Percentiles rank a stretch among this genome's conserved stretches.
These are phyloP conservation scores for Tulasnella sp. DNA, from an alignment of 768 basidiomycete species.

Conservation along the genomic window DNA sequence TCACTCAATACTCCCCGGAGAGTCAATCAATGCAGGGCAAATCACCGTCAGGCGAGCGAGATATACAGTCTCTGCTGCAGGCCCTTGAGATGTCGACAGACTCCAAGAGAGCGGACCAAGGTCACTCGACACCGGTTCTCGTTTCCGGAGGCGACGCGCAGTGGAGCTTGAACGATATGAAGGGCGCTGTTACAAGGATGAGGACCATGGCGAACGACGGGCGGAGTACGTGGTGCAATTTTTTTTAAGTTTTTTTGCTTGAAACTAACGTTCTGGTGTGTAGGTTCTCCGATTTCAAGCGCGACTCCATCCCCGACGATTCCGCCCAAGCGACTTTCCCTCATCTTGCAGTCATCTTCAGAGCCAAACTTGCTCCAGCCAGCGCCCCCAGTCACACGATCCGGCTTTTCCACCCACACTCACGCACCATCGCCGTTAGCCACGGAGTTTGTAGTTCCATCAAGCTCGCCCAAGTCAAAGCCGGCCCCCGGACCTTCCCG, in stretches of 20 bases:
- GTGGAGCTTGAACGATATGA: not conserved
- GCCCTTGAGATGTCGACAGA: not conserved
- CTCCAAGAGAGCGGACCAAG: slow-evolving; percentile 1
- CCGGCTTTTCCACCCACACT: not conserved
- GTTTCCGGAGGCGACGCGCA: not conserved
- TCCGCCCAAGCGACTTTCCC: not conserved
- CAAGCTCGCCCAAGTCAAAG: not conserved
- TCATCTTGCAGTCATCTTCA: not conserved
- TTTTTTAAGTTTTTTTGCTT: not conserved
- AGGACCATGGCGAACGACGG: slow-evolving; percentile 1
- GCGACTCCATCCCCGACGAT: not conserved
- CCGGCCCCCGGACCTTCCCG: not conserved
- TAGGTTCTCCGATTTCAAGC: not conserved
- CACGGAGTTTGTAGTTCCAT: not conserved
- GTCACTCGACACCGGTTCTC: not conserved
- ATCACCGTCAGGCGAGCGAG: not conserved
- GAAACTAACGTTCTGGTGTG: not conserved
- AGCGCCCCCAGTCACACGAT: not conserved
- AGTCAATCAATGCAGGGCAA: not conserved
- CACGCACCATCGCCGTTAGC: not conserved
- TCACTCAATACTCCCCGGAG: not conserved
- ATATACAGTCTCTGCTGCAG: not conserved
- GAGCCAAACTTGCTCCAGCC: not conserved
- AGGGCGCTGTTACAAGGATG: slow-evolving; percentile 11
- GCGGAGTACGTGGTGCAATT: not conserved